phyloP scores from a whole-genome alignment of 2,329 filamentous ascomycete genomes.

The Aspergillus sp. region DNA sequence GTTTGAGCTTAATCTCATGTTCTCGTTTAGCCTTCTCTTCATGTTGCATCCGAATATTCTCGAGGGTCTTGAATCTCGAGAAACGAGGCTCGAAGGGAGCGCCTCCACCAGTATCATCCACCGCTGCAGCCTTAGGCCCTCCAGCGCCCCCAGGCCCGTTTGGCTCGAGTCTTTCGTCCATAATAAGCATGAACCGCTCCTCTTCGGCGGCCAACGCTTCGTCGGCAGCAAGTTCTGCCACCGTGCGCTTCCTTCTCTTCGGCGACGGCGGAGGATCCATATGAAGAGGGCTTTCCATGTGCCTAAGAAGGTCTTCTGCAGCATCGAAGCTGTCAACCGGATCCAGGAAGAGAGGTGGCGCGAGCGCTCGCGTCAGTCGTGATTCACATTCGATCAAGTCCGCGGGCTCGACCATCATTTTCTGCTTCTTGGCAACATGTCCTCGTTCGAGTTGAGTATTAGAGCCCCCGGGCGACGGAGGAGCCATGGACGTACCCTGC shows the following conservation, averaged over 20 bases:
- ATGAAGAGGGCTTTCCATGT: slow-evolving; percentile 74
- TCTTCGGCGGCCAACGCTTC: slow-evolving; percentile 86
- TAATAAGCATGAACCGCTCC: slow-evolving; percentile 87
- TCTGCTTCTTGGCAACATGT: slow-evolving; percentile 63
- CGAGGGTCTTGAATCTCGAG: slow-evolving; percentile 86
- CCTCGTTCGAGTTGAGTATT: slow-evolving; percentile 58
- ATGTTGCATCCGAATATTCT: slow-evolving; percentile 75
- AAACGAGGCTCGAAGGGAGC: slow-evolving; percentile 82
- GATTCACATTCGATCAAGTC: slow-evolving; percentile 75
- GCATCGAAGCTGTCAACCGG: slow-evolving; percentile 68
- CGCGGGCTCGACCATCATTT: slow-evolving; percentile 73
- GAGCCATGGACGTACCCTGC: slow-evolving; percentile 41
- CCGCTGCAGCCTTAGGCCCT: slow-evolving; percentile 61
- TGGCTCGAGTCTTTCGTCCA: slow-evolving; percentile 76
- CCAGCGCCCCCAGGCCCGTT: slow-evolving; percentile 57
- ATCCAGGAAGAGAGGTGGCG: slow-evolving; percentile 72
- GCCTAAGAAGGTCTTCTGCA: slow-evolving; percentile 68
- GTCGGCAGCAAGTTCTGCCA: slow-evolving; percentile 91
- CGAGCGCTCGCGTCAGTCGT: slow-evolving; percentile 69
- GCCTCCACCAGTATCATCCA: slow-evolving; percentile 68
- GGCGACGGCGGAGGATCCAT: slow-evolving; percentile 73
- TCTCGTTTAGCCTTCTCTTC: slow-evolving; percentile 62
- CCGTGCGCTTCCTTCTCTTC: slow-evolving; percentile 87
- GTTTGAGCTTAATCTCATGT: slow-evolving; percentile 46
- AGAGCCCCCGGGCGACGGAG: slow-evolving; percentile 67